phyloP scores from a whole-genome alignment of 2,329 filamentous ascomycete species.

The Lasiodiplodia gonubiensis region DNA sequence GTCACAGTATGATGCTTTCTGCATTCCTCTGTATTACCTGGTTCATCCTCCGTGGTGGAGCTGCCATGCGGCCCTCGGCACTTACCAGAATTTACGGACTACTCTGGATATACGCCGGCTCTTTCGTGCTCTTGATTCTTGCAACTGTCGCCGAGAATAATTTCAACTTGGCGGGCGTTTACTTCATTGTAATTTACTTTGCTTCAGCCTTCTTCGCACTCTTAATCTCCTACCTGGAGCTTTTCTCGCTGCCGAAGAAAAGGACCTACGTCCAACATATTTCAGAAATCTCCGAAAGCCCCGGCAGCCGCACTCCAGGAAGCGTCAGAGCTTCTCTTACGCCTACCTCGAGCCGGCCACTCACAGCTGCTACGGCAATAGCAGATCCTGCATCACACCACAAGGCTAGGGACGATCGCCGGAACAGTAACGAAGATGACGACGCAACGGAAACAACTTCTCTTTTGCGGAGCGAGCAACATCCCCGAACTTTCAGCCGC shows the following conservation, averaged over 20 bases:
- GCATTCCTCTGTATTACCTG: conserved; percentile 82
- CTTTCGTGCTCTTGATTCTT: conserved; percentile 74
- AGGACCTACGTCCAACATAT: conserved; percentile 68
- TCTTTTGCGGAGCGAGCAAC: conserved; percentile 55
- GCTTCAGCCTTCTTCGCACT: conserved; percentile 75
- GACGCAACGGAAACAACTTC: conserved; percentile 63
- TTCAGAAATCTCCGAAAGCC: conserved; percentile 34
- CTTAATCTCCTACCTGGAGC: conserved; percentile 76
- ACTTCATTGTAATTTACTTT: conserved; percentile 81
- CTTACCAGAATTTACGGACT: conserved; percentile 81
- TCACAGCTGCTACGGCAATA: conserved; percentile 39
- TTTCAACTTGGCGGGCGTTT: conserved; percentile 74
- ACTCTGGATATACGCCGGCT: conserved; percentile 80
- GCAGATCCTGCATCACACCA: conserved; percentile 35
- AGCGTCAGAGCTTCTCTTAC: conserved; percentile 35
- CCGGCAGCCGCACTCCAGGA: conserved; percentile 29
- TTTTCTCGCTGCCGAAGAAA: conserved; percentile 75
- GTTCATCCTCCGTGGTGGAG: conserved; percentile 79
- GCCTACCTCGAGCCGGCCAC: conserved; percentile 44
- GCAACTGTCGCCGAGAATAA: conserved; percentile 79
- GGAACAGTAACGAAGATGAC: conserved; percentile 38
- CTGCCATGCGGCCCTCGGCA: conserved; percentile 81
- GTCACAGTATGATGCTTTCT: conserved; percentile 73
- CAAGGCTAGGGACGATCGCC: conserved; percentile 22
- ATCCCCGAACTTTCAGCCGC: conserved; percentile 58